Conservation (phyloP, 805 yeast genomes). For the Kodamaea leandrae region DNA sequence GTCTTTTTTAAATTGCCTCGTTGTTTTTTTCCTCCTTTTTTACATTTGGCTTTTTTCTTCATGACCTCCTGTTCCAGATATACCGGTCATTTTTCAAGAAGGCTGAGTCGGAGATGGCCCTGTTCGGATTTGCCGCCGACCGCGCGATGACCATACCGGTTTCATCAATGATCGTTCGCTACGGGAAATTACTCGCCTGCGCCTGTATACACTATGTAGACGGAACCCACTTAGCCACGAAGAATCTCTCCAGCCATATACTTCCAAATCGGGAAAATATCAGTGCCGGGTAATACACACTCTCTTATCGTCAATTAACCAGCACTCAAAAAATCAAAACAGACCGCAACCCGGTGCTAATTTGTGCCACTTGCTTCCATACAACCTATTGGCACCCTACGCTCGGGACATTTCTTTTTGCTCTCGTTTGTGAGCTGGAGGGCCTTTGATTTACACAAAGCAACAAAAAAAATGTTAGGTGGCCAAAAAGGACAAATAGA, state of each 20-base stretch:
- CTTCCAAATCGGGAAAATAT: conserved; percentile 2
- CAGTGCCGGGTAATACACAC: conserved; percentile 2
- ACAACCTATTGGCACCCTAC: too few species aligned
- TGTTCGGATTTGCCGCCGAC: background rate
- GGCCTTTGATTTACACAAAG: background rate
- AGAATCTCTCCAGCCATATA: background rate
- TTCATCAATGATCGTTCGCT: too few species aligned
- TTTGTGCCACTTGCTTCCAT: too few species aligned
- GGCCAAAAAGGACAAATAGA: conserved; percentile 4
- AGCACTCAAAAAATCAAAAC: conserved; percentile 1
- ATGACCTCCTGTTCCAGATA: conserved; percentile 3
- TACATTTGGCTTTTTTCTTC: conserved; percentile 7
- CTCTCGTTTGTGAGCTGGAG: too few species aligned
- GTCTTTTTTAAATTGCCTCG: conserved; percentile 6
- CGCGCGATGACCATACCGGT: too few species aligned
- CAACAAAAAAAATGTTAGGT: conserved; percentile 4
- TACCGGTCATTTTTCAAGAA: background rate
- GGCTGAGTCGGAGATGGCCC: background rate
- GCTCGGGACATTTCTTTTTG: background rate
- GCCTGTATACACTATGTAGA: too few species aligned
- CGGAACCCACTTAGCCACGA: conserved; percentile 1
- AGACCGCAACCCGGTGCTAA: too few species aligned
- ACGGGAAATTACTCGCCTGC: background rate
- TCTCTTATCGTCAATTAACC: conserved; percentile 3
- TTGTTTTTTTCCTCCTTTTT: conserved; percentile 11